Conservation (phyloP, 345 rosid species). For the Triadica sebifera region DNA sequence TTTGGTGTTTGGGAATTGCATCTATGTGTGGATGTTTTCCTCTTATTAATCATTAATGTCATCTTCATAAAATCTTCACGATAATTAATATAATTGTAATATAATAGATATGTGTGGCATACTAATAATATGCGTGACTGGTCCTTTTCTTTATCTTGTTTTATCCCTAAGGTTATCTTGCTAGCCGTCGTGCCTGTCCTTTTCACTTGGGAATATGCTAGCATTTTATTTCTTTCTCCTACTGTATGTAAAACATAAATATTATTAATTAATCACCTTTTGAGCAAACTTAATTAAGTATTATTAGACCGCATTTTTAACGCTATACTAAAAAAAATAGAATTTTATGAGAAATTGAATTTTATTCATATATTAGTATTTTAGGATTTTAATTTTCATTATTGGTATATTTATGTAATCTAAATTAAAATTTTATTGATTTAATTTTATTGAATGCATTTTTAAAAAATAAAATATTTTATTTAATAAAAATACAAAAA, state of each 20-base stretch:
- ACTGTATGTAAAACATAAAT: no score
- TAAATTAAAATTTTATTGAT: no score
- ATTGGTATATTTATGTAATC: no score
- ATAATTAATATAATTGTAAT: not conserved
- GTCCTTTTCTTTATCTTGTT: not conserved
- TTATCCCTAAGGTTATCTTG: constrained; percentile 5
- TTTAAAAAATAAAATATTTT: no score
- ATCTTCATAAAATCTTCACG: no score
- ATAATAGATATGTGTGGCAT: not conserved
- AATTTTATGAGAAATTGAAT: no score
- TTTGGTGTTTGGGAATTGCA: not conserved
- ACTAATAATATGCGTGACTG: not conserved
- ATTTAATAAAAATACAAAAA: no score
- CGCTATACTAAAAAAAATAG: no score
- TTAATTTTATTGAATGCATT: no score
- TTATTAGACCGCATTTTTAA: not conserved
- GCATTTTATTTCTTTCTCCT: not conserved
- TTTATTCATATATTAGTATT: no score
- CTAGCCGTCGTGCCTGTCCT: constrained; percentile 13
- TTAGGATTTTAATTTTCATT: no score
- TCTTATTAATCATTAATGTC: no score
- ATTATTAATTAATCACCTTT: not conserved
- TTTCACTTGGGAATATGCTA: constrained; percentile 13
- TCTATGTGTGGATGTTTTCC: not conserved
- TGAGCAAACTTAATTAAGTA: constrained; percentile 2